Evolutionary conservation across 306 rosid genomes (phyloP).

Genomic region (Cicer yamashitae): DNA sequence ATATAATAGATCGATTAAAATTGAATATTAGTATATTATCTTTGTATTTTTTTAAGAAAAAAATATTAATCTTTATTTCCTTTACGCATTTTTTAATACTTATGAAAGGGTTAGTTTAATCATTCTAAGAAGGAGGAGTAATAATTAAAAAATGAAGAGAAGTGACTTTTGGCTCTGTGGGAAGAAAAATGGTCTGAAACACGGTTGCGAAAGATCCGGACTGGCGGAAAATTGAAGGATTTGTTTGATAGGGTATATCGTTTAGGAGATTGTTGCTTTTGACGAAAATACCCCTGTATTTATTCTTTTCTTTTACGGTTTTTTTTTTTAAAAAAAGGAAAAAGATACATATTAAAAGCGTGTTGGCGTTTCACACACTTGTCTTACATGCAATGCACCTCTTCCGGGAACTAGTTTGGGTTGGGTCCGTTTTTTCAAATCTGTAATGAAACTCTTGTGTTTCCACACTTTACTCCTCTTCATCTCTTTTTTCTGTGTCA

Average conservation of each 20-base stretch:
- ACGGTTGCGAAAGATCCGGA: constrained; percentile 90
- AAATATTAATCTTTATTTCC: too few species aligned
- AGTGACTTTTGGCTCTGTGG: constrained; percentile 70
- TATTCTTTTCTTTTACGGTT: not conserved
- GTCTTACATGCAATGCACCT: constrained; percentile 95
- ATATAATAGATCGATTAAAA: too few species aligned
- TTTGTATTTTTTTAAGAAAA: too few species aligned
- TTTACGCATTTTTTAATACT: too few species aligned
- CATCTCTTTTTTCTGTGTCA: not conserved
- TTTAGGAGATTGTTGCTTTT: not conserved
- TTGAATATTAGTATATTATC: too few species aligned
- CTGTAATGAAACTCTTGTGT: constrained; percentile 3
- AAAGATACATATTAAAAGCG: not conserved
- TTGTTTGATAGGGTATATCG: constrained; percentile 51
- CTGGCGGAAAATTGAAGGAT: constrained; percentile 56
- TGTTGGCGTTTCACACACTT: constrained; percentile 63
- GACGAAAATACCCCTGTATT: constrained; percentile 44
- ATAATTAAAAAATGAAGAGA: constrained; percentile 33
- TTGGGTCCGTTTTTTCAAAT: constrained; percentile 32
- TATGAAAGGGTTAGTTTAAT: too few species aligned
- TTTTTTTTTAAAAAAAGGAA: not conserved
- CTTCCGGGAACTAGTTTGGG: constrained; percentile 41
- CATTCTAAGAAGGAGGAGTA: too few species aligned
- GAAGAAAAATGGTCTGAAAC: constrained; percentile 82
- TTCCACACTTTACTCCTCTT: not conserved